These are phyloP conservation scores for Filosporella fistucella DNA, from an alignment of 495 filamentous ascomycete species.

Conservation along the genomic window DNA sequence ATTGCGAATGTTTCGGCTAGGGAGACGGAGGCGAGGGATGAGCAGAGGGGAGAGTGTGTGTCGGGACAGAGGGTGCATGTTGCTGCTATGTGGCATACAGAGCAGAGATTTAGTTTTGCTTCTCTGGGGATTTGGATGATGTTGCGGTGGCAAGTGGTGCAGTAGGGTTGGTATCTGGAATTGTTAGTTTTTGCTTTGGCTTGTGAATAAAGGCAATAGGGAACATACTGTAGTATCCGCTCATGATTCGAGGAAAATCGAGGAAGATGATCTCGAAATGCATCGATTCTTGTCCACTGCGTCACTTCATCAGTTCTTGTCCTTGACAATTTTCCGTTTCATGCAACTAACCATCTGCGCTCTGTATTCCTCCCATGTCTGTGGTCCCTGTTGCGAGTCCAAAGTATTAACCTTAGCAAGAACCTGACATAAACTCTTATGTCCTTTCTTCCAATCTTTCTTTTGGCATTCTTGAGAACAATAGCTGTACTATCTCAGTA, in stretches of 20 bases:
- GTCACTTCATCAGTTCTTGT: background rate
- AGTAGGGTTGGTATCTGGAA: slow-evolving; percentile 1
- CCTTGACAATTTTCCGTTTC: background rate
- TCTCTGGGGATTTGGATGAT: background rate
- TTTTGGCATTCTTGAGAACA: slow-evolving; percentile 9
- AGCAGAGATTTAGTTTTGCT: background rate
- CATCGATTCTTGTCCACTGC: background rate
- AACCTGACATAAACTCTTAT: background rate
- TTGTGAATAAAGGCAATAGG: background rate
- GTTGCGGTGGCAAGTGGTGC: slow-evolving; percentile 1
- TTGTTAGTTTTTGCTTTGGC: background rate
- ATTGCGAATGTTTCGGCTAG: background rate
- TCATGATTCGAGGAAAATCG: background rate
- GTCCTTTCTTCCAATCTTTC: slow-evolving; percentile 1
- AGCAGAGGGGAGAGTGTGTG: background rate
- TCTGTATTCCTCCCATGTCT: slow-evolving; percentile 4
- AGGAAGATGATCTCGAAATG: background rate
- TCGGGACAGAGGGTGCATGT: background rate
- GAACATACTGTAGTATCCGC: background rate
- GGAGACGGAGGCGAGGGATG: background rate
- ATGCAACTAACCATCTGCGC: background rate
- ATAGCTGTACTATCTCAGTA: background rate
- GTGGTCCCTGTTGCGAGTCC: background rate
- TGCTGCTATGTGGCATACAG: background rate
- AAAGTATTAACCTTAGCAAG: background rate